Conservation (phyloP, 1,284 basidiomycete species). For the Stygiomarasmius scandens region DNA sequence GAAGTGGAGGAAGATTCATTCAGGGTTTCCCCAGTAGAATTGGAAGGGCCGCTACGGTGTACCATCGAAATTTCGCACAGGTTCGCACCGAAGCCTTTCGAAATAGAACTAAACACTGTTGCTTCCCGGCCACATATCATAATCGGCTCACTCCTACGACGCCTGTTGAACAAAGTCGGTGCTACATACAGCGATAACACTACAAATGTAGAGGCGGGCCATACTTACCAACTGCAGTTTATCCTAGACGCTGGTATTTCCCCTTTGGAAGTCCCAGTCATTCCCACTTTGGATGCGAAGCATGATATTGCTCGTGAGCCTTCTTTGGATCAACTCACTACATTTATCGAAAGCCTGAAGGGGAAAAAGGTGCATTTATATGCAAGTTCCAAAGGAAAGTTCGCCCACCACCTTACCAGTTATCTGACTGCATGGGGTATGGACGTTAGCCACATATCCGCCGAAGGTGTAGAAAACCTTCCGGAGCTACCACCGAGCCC, state of each 20-base stretch:
- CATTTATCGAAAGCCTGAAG: conserved; percentile 80
- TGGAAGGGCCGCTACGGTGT: conserved; percentile 33
- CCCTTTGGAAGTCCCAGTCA: conserved; percentile 36
- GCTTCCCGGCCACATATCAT: conserved; percentile 53
- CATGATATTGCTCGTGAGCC: conserved; percentile 63
- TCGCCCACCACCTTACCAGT: conserved; percentile 87
- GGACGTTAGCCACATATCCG: conserved; percentile 84
- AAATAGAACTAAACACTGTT: conserved; percentile 27
- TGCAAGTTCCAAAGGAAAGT: conserved; percentile 80
- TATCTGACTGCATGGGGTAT: conserved; percentile 94
- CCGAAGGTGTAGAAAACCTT: conserved; percentile 51
- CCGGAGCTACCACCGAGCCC: conserved; percentile 20
- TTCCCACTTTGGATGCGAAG: conserved; percentile 35
- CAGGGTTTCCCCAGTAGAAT: conserved; percentile 5
- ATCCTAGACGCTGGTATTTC: conserved; percentile 57
- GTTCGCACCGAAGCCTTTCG: conserved; percentile 24
- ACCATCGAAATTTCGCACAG: conserved; percentile 43
- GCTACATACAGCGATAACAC: conserved; percentile 57
- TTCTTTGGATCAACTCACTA: conserved; percentile 71
- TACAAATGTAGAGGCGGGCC: conserved; percentile 46
- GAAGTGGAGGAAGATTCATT: conserved; percentile 19
- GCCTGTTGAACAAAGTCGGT: conserved; percentile 68
- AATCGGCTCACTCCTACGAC: conserved; percentile 62
- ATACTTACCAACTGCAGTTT: conserved; percentile 57
- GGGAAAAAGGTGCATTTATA: conserved; percentile 83